phyloP scores from a whole-genome alignment of 345 rosid genomes.

The Brassica carinata region DNA sequence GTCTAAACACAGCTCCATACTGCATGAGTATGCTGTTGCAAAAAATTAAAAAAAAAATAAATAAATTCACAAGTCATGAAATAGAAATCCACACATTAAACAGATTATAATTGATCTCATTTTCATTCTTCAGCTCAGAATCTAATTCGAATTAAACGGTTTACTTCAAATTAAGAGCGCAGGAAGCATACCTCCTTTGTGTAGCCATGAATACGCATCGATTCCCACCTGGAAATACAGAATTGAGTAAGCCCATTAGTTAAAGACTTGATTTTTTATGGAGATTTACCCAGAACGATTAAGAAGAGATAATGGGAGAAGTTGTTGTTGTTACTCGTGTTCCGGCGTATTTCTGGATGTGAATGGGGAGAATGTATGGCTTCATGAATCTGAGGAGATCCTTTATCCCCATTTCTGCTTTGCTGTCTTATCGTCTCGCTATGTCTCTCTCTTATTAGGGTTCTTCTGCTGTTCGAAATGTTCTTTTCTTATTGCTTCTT shows the following conservation, averaged over 20 bases:
- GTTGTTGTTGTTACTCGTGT: conserved; percentile 51
- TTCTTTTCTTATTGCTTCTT: conserved; percentile 1
- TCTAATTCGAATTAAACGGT: neutral
- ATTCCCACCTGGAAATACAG: conserved; percentile 72
- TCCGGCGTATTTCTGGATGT: conserved; percentile 79
- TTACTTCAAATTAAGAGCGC: neutral
- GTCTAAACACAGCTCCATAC: conserved; percentile 91
- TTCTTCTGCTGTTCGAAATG: conserved; percentile 3
- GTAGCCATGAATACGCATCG: conserved; percentile 94
- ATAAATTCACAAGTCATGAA: conserved; percentile 6
- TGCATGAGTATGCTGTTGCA: conserved; percentile 83
- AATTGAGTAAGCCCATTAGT: neutral
- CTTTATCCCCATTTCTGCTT: conserved; percentile 69
- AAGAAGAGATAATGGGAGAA: neutral
- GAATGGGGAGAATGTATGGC: conserved; percentile 69
- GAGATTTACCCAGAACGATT: conserved; percentile 15
- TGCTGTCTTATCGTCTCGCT: conserved; percentile 31
- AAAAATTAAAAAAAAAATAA: too few species aligned
- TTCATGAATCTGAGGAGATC: conserved; percentile 89
- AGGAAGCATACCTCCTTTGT: conserved; percentile 74
- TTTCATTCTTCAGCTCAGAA: neutral
- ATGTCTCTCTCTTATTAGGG: conserved; percentile 36
- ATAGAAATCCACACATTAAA: neutral
- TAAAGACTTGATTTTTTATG: neutral
- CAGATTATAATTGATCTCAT: neutral